Evolutionary conservation across 306 rosid genomes (phyloP).

Genomic region (Acmispon strigosus): DNA sequence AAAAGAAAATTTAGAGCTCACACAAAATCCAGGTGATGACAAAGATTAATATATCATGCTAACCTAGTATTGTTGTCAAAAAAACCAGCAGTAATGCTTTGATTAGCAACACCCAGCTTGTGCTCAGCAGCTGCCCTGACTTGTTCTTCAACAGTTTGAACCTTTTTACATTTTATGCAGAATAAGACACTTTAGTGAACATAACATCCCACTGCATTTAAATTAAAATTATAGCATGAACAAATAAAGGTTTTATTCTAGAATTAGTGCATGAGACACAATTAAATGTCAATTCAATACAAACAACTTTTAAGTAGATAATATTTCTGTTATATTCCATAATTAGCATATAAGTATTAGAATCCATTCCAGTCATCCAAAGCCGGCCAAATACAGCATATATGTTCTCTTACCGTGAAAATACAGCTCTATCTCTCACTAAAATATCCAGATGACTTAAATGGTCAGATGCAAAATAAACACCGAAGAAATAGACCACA

Average conservation of each 20-base stretch:
- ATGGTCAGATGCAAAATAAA: neutral
- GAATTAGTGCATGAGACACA: neutral
- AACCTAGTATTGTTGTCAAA: slow-evolving; percentile 96
- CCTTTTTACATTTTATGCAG: slow-evolving; percentile 38
- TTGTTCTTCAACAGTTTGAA: slow-evolving; percentile 98
- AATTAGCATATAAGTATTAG: too few relatives aligned
- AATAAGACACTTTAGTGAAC: slow-evolving; percentile 6
- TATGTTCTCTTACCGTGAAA: neutral
- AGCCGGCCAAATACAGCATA: neutral
- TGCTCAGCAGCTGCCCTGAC: slow-evolving; percentile 97
- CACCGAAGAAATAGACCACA: neutral
- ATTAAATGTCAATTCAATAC: neutral
- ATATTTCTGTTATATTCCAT: neutral
- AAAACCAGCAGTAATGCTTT: slow-evolving; percentile 93
- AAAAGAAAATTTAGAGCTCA: slow-evolving; percentile 14
- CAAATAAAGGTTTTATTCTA: neutral
- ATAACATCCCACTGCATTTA: neutral
- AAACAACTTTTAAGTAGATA: neutral
- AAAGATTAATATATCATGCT: neutral
- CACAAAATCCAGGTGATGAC: neutral
- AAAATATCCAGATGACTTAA: neutral
- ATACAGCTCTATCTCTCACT: neutral
- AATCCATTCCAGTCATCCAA: neutral
- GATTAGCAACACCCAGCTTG: slow-evolving; percentile 93
- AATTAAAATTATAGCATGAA: neutral